phyloP scores from a whole-genome alignment of 2,329 filamentous ascomycete species.

The Sporothrix curviconia region DNA sequence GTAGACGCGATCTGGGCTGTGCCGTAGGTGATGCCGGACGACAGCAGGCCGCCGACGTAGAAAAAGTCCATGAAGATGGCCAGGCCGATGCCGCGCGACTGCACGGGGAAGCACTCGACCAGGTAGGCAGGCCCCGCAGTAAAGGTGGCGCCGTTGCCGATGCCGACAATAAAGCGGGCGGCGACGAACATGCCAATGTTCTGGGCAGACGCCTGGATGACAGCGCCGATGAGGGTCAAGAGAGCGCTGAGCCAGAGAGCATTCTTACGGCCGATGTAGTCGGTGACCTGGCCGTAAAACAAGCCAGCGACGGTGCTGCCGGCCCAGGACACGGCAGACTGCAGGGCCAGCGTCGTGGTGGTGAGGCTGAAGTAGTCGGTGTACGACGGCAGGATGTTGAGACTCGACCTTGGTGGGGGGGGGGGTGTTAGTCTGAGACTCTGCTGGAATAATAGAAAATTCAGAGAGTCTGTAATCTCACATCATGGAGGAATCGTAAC shows the following conservation, averaged over 20 bases:
- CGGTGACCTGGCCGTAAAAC: conserved; percentile 4
- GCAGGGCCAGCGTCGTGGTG: conserved; percentile 22
- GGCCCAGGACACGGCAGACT: conserved; percentile 15
- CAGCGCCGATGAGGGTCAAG: conserved; percentile 18
- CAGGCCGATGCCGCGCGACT: conserved; percentile 29
- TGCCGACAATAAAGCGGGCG: conserved; percentile 24
- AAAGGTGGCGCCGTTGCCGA: conserved; percentile 32
- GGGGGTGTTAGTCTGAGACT: too few relatives aligned
- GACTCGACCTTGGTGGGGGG: neutral
- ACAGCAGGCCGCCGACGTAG: neutral
- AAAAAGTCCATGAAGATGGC: conserved; percentile 26
- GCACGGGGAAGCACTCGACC: conserved; percentile 9
- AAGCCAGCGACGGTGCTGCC: conserved; percentile 20
- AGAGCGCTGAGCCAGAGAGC: conserved; percentile 18
- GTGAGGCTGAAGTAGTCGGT: conserved; percentile 28
- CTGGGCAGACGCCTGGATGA: conserved; percentile 21
- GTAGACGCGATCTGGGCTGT: conserved; percentile 8
- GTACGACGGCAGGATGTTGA: conserved; percentile 28
- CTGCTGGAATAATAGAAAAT: too few relatives aligned
- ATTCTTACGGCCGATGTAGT: conserved; percentile 17
- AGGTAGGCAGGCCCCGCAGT: conserved; percentile 11
- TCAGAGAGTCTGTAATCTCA: too few relatives aligned
- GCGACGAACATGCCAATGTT: conserved; percentile 25
- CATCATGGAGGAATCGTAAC: neutral
- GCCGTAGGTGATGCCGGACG: conserved; percentile 8